Base-by-base conservation (phyloP, 805 yeast genomes). In the Middelhovenomyces tepae region DNA sequence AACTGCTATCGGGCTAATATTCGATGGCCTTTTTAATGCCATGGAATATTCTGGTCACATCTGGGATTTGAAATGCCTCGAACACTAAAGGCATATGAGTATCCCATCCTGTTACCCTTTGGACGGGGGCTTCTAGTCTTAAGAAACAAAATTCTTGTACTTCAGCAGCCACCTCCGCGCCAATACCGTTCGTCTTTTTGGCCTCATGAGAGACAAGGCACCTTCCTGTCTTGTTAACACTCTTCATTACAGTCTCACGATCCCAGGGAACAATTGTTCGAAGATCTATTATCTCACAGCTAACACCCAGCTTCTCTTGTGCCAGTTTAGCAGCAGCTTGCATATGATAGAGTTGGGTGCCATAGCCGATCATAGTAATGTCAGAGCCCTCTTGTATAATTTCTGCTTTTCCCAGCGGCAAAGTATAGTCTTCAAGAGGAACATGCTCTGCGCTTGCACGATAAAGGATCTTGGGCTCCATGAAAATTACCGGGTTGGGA, bases 61-160 rank as follows among this genome's bases (percentile, higher is more conserved):
- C 94, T 62, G 96, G 96, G 84, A 86, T 80, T 45, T 94, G 94
- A 59, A 86, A 85, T 64, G 80, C 91, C 70, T 86, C 96, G 59
- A 83, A 74, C 63, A 94, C 91, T 55, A 86, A 81, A 41, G 95
- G 93, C 45, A 94, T 84, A 64, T 94, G 95, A n/a, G 84, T 93
- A 68, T 86, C 95, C 63, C 94, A 85, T 59, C 95, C 95, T 34
- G 96, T 83, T 48, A 84, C 80, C 73, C 95, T 79, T 66, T 81
- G 86, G 43, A 85, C 80, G 47, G 96, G 96, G 38, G 95, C 85
- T 64, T 86, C 96, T 56, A 86, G 71, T 68, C 81, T 76, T 57
- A 86, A 89, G 46, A 86, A 85, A 36, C 89, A 94, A 59, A 81
- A 89, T 64, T 85, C 94, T 86, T 86, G 85, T 50, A 86, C 71